These are phyloP conservation scores for Talaromyces verruculosus DNA, from an alignment of 2,329 filamentous ascomycete genomes.

Conservation along the genomic window DNA sequence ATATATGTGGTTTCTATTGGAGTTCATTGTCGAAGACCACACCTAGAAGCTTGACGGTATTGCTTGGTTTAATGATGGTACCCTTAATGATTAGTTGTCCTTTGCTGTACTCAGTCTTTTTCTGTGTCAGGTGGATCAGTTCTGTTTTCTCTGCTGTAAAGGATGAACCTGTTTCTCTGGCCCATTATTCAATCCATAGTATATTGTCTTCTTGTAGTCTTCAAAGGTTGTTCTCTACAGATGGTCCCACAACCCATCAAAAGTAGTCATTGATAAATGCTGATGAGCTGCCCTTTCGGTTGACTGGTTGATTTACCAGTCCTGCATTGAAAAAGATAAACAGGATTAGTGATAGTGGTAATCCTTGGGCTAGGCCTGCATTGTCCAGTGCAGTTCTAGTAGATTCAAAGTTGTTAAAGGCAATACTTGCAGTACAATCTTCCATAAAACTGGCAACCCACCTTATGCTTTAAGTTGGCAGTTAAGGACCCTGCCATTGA, in stretches of 20 bases:
- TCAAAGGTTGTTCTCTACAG: constrained; percentile 27
- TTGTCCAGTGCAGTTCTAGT: constrained; percentile 17
- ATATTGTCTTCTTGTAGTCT: constrained; percentile 29
- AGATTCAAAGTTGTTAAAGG: constrained; percentile 25
- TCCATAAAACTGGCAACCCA: constrained; percentile 27
- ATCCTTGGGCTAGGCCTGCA: constrained; percentile 12
- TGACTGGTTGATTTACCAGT: constrained; percentile 25
- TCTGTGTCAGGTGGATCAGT: constrained; percentile 33
- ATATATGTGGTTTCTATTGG: too few species aligned
- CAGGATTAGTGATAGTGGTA: constrained; percentile 30
- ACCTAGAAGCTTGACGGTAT: constrained; percentile 7
- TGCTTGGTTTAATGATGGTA: constrained; percentile 1
- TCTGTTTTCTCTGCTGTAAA: constrained; percentile 35
- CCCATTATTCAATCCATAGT: constrained; percentile 30
- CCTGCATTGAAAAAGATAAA: constrained; percentile 32
- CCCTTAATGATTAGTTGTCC: constrained; percentile 2
- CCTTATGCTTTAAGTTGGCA: constrained; percentile 7
- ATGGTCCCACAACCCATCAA: constrained; percentile 25
- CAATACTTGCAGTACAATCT: constrained; percentile 7
- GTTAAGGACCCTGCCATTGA: constrained; percentile 23
- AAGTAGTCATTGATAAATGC: constrained; percentile 34
- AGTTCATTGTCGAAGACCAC: too few species aligned
- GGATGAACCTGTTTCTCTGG: constrained; percentile 27
- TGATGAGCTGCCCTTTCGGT: constrained; percentile 26
- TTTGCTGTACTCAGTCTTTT: constrained; percentile 21